Evolutionary conservation across 495 filamentous ascomycete genomes (phyloP).

Genomic region (Neurospora tetrasperma): DNA sequence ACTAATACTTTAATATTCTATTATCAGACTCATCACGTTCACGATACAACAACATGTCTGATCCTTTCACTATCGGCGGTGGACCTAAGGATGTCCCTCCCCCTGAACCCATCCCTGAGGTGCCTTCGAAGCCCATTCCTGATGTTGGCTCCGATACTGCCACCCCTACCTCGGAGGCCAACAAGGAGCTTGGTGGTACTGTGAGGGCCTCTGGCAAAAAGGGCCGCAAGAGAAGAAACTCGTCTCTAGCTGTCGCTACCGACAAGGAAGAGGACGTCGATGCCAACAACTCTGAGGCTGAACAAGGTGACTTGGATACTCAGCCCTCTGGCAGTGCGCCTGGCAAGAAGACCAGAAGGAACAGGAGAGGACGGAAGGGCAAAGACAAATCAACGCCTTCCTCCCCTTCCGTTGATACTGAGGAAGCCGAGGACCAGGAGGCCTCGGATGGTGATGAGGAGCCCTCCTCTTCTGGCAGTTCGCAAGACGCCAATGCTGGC

Average conservation of each 20-base stretch:
- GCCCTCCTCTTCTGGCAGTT: neutral
- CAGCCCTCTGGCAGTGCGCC: neutral
- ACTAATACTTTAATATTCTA: neutral
- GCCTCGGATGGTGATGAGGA: neutral
- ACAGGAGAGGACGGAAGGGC: slow-evolving; percentile 23
- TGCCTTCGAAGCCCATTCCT: neutral
- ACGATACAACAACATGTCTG: neutral
- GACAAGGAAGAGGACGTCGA: slow-evolving; percentile 1
- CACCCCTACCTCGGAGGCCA: neutral
- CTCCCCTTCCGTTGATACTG: neutral
- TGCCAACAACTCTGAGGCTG: slow-evolving; percentile 1
- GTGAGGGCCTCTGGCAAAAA: neutral
- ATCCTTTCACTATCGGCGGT: neutral
- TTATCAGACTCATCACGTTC: neutral
- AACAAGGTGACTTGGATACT: neutral
- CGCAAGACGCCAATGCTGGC: slow-evolving; percentile 1
- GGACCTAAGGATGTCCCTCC: neutral
- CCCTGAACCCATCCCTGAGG: neutral
- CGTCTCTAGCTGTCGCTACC: neutral
- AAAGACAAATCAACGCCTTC: slow-evolving; percentile 8
- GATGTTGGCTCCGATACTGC: neutral
- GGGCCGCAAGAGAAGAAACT: neutral
- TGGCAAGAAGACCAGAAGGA: slow-evolving; percentile 22
- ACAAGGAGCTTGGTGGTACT: neutral
- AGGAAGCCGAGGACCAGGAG: neutral